phyloP scores from a whole-genome alignment of 2,329 filamentous ascomycete genomes.

The Cladosporium colombiae region DNA sequence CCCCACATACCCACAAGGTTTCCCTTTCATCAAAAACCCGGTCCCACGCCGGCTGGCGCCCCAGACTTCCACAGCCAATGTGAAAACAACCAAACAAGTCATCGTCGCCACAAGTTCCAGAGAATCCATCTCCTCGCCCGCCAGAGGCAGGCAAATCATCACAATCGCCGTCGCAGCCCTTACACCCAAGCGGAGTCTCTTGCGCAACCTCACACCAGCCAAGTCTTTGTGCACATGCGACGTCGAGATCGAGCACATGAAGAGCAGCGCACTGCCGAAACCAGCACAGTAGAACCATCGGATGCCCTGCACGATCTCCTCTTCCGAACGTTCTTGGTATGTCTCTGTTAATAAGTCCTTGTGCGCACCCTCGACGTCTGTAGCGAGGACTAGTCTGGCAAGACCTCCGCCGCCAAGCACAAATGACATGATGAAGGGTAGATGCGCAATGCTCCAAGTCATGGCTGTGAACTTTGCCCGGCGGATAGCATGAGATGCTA shows the following conservation, averaged over 20 bases:
- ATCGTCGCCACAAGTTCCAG: constrained; percentile 42
- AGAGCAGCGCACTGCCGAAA: constrained; percentile 56
- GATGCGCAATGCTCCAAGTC: constrained; percentile 58
- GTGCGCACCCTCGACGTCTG: constrained; percentile 54
- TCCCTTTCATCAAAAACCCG: constrained; percentile 24
- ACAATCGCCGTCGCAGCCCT: constrained; percentile 53
- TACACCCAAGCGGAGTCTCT: constrained; percentile 54
- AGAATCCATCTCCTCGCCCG: constrained; percentile 38
- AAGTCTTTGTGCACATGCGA: constrained; percentile 59
- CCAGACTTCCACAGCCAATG: constrained; percentile 41
- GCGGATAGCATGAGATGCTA: constrained; percentile 63
- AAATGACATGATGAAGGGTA: constrained; percentile 65
- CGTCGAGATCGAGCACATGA: constrained; percentile 57
- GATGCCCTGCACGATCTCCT: constrained; percentile 54
- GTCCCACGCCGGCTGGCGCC: constrained; percentile 26
- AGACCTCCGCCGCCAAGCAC: constrained; percentile 61
- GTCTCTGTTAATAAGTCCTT: constrained; percentile 52
- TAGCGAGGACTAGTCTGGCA: constrained; percentile 59
- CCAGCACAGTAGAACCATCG: constrained; percentile 67
- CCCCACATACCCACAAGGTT: constrained; percentile 33
- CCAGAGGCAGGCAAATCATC: constrained; percentile 57
- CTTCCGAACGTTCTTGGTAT: constrained; percentile 53
- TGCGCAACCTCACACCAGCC: constrained; percentile 51
- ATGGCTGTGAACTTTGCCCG: constrained; percentile 47
- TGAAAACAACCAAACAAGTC: constrained; percentile 40